phyloP scores from a whole-genome alignment of 305 asterid species.

The Fraxinus latifolia region DNA sequence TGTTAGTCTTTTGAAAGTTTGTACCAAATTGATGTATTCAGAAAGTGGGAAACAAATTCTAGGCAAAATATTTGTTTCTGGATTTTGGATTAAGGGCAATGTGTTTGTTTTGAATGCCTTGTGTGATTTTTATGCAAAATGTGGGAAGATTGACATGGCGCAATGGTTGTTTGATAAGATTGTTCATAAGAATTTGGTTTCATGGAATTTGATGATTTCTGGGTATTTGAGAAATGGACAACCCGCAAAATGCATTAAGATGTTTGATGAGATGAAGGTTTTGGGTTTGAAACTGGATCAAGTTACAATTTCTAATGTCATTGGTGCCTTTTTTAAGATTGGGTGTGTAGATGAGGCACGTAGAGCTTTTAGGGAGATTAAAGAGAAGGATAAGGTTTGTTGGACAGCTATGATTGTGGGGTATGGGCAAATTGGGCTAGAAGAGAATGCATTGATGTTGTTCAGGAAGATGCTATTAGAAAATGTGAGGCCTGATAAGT shows the following conservation, averaged over 20 bases:
- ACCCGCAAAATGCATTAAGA: conserved; percentile 15
- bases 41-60: conserved; percentile 15
- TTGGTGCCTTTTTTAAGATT: conserved; percentile 16
- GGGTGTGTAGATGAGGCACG: conserved; percentile 15
- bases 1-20: conserved; percentile 14
- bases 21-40: conserved; percentile 15
- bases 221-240: conserved; percentile 9
- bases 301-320: conserved; percentile 19
- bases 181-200: neutral
- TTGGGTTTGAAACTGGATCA: conserved; percentile 12
- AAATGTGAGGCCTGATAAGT: conserved; percentile 13
- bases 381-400: conserved; percentile 20
- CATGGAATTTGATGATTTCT: conserved; percentile 17
- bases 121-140: conserved; percentile 17
- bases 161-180: conserved; percentile 9
- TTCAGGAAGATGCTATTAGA: conserved; percentile 17
- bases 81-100: neutral
- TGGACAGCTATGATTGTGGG: conserved; percentile 23
- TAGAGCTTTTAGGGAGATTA: neutral
- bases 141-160: conserved; percentile 6
- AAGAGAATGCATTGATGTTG: conserved; percentile 20
- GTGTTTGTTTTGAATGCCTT: conserved; percentile 21
- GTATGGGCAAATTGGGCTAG: conserved; percentile 9
- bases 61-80: neutral
- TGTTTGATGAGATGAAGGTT: conserved; percentile 11